phyloP scores from a whole-genome alignment of 768 basidiomycete genomes.

The Pisolithus sp. region DNA sequence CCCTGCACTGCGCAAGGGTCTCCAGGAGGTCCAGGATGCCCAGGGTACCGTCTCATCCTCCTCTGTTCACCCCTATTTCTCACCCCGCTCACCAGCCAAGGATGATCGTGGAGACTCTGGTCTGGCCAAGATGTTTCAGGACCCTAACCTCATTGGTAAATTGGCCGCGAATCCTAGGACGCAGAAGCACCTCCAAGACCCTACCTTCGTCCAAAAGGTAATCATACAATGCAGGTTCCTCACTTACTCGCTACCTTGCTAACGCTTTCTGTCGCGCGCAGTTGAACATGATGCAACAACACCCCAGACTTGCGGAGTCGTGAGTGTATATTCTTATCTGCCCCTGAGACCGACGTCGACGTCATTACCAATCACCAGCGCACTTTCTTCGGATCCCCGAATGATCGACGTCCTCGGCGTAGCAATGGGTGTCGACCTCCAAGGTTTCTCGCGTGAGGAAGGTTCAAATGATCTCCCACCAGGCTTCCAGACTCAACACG shows the following conservation, averaged over 20 bases:
- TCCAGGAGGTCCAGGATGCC: constrained; percentile 83
- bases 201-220: constrained; percentile 70
- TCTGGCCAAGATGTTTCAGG: constrained; percentile 71
- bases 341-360: background rate
- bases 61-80: background rate
- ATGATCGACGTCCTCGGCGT: constrained; percentile 94
- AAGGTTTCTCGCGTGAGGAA: constrained; percentile 77
- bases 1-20: constrained; percentile 76
- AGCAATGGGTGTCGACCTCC: constrained; percentile 89
- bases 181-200: constrained; percentile 75
- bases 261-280: constrained; percentile 17
- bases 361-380: constrained; percentile 26
- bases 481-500: constrained; percentile 34
- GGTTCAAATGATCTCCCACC: constrained; percentile 77
- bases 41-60: constrained; percentile 44
- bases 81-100: constrained; percentile 21
- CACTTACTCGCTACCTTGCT: background rate
- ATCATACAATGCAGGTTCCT: background rate
- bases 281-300: constrained; percentile 62
- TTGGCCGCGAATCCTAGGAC: constrained; percentile 86
- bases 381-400: constrained; percentile 67
- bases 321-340: constrained; percentile 23
- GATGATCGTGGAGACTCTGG: constrained; percentile 46
- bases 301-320: constrained; percentile 59
- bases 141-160: constrained; percentile 79